Percentiles rank a stretch among this genome's conserved stretches.
Evolutionary conservation across 768 basidiomycete genomes (phyloP).

Genomic region (Gymnopilus junonius): DNA sequence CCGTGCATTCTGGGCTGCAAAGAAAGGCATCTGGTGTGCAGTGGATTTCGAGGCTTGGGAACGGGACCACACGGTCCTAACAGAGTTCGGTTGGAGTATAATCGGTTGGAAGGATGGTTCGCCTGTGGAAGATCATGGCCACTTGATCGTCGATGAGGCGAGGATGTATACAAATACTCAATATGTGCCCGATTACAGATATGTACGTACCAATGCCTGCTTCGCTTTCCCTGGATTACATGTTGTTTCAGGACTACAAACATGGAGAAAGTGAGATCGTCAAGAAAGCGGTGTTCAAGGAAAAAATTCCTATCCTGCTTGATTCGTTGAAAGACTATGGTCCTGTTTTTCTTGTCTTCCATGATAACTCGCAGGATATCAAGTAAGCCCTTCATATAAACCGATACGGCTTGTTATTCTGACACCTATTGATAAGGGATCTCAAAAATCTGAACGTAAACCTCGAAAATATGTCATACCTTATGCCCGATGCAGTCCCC

Average conservation of each 20-base stretch:
- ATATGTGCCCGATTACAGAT: conserved; percentile 66
- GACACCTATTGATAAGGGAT: conserved; percentile 43
- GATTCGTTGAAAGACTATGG: conserved; percentile 43
- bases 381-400: conserved; percentile 48
- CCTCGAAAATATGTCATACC: conserved; percentile 52
- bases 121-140: conserved; percentile 53
- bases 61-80: conserved; percentile 68
- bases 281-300: conserved; percentile 53
- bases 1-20: conserved; percentile 63
- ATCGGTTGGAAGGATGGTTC: conserved; percentile 59
- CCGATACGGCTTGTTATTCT: background rate
- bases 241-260: conserved; percentile 54
- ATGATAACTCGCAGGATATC: conserved; percentile 78
- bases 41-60: conserved; percentile 90
- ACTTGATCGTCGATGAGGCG: conserved; percentile 70
- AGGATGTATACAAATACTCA: conserved; percentile 57
- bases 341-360: conserved; percentile 80
- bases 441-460: conserved; percentile 61
- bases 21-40: conserved; percentile 74
- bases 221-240: background rate
- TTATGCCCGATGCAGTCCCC: conserved; percentile 61
- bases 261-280: conserved; percentile 69
- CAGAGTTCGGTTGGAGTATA: conserved; percentile 82
- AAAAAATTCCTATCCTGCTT: conserved; percentile 53
- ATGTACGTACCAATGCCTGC: conserved; percentile 42